Evolutionary conservation across 1,139 yeast species (phyloP).

Genomic region (Zhuliangozyma parablackwelliae): DNA sequence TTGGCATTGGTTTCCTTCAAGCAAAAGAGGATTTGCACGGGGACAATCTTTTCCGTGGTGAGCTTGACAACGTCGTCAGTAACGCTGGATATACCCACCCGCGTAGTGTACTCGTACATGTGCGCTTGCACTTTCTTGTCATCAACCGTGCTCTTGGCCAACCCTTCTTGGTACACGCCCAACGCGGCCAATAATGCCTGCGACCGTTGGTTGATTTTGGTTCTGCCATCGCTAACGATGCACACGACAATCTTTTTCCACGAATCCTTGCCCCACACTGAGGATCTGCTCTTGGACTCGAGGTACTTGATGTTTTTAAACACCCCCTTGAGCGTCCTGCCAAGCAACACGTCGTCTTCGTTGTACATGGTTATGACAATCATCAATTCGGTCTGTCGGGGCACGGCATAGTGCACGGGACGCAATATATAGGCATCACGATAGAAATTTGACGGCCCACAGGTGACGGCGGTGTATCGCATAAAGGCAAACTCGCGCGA

Average conservation of each 20-base stretch:
- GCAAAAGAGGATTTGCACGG: conserved; percentile 45
- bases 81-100: conserved; percentile 45
- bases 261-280: conserved; percentile 46
- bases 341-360: conserved; percentile 45
- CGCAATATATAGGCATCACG: conserved; percentile 43
- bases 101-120: conserved; percentile 45
- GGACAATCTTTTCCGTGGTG: conserved; percentile 46
- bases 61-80: conserved; percentile 41
- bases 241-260: conserved; percentile 50
- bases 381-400: conserved; percentile 45
- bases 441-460: conserved; percentile 47
- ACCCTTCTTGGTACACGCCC: conserved; percentile 48
- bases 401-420: conserved; percentile 44
- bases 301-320: conserved; percentile 46
- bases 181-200: conserved; percentile 46
- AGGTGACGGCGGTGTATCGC: conserved; percentile 49
- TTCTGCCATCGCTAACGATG: conserved; percentile 45
- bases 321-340: conserved; percentile 45
- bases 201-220: conserved; percentile 45
- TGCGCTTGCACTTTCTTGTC: conserved; percentile 46
- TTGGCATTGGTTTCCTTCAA: conserved; percentile 46
- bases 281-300: conserved; percentile 39
- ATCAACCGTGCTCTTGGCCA: conserved; percentile 45
- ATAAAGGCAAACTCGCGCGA: conserved; percentile 45
- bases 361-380: conserved; percentile 47